Conservation (phyloP, 1,284 basidiomycete genomes). For the Peniophora sp. region DNA sequence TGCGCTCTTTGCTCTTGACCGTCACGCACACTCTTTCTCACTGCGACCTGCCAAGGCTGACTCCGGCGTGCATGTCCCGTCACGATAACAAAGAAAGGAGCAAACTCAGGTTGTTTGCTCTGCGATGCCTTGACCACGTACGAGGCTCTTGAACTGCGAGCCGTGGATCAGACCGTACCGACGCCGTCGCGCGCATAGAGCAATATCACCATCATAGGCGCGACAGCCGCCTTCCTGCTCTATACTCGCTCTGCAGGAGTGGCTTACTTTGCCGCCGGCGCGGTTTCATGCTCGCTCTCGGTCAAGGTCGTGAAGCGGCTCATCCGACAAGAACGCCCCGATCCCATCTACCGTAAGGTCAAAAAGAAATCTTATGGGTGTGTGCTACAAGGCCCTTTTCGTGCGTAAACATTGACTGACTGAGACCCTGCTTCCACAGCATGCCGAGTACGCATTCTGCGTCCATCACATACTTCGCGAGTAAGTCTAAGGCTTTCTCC, state of each 20-base stretch:
- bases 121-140: constrained; percentile 10
- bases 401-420: constrained; percentile 5
- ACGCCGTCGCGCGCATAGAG: constrained; percentile 14
- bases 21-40: too few species aligned
- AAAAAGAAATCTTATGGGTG: constrained; percentile 61
- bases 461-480: constrained; percentile 62
- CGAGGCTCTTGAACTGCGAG: neutral
- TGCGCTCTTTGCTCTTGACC: too few species aligned
- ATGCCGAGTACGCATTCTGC: constrained; percentile 90
- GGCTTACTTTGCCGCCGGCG: constrained; percentile 61
- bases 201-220: constrained; percentile 39
- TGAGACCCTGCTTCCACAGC: constrained; percentile 27
- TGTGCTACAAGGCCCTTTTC: constrained; percentile 18
- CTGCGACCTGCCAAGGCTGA: too few species aligned
- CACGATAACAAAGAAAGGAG: too few species aligned
- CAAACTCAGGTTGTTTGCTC: neutral
- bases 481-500: neutral
- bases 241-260: constrained; percentile 66
- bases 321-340: constrained; percentile 70
- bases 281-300: constrained; percentile 49
- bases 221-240: constrained; percentile 51
- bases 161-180: neutral
- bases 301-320: constrained; percentile 65
- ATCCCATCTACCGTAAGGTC: constrained; percentile 22
- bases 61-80: too few species aligned